These are phyloP conservation scores for Aspergillus nanangensis DNA, from an alignment of 495 filamentous ascomycete species.

Conservation along the genomic window DNA sequence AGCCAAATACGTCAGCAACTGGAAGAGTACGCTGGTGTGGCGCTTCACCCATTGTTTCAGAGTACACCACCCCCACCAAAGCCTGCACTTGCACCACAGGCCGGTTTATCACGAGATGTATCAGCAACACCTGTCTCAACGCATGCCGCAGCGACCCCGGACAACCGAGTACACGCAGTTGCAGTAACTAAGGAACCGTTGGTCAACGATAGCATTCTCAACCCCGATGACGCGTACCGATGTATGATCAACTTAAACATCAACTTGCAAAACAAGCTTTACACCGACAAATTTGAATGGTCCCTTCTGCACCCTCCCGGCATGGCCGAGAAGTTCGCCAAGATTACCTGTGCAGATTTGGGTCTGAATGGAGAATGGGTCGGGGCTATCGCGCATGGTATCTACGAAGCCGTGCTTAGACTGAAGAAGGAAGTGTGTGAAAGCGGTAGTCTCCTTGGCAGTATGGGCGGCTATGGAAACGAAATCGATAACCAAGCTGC, in stretches of 20 bases:
- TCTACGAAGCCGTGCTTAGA: slow-evolving; percentile 90
- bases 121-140: slow-evolving; percentile 49
- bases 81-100: slow-evolving; percentile 31
- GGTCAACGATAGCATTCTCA: slow-evolving; percentile 54
- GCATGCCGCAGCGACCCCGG: slow-evolving; percentile 45
- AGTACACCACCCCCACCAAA: slow-evolving; percentile 42
- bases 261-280: slow-evolving; percentile 86
- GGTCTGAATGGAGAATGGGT: slow-evolving; percentile 91
- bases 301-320: slow-evolving; percentile 88
- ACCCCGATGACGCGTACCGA: slow-evolving; percentile 87
- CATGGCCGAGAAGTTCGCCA: slow-evolving; percentile 88
- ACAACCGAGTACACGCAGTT: slow-evolving; percentile 31
- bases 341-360: slow-evolving; percentile 85
- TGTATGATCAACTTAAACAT: slow-evolving; percentile 90
- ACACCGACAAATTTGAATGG: slow-evolving; percentile 98
- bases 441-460: slow-evolving; percentile 71
- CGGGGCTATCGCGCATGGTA: slow-evolving; percentile 87
- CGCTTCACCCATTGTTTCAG: slow-evolving; percentile 87
- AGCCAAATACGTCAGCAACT: slow-evolving; percentile 91
- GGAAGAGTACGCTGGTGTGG: slow-evolving; percentile 93
- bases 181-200: slow-evolving; percentile 38
- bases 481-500: slow-evolving; percentile 90
- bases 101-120: slow-evolving; percentile 39
- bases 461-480: slow-evolving; percentile 62
- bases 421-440: slow-evolving; percentile 96